A percentile compares a stretch with the other conserved stretches of the same genome.
Conservation (phyloP, 164 flowering plant species). For the Chimonanthus praecox region DNA sequence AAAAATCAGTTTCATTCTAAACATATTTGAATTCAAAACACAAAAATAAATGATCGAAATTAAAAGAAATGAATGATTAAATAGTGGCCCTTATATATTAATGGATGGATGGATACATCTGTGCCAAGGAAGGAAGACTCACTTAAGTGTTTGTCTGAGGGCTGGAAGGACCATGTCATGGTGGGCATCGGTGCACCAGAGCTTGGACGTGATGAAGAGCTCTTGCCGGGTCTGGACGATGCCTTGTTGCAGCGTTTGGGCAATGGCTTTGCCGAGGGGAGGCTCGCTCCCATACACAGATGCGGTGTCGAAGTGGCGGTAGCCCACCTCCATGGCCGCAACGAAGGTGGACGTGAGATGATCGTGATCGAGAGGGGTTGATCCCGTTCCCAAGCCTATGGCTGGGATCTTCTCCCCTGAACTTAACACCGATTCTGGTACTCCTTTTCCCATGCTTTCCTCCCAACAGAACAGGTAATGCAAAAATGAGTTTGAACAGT, state of each 20-base stretch:
- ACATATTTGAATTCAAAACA: no score
- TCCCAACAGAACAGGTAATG: not conserved
- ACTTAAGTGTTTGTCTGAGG: conserved; percentile 26
- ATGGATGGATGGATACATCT: no score
- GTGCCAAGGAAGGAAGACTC: not conserved
- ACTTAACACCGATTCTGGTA: conserved; percentile 12
- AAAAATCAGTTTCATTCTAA: no score
- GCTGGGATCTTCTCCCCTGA: conserved; percentile 20
- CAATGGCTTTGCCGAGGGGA: conserved; percentile 29
- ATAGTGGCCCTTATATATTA: no score
- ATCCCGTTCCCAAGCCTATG: conserved; percentile 19
- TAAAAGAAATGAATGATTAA: no score
- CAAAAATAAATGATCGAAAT: no score
- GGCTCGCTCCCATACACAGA: conserved; percentile 22
- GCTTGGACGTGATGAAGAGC: conserved; percentile 37
- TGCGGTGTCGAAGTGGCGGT: conserved; percentile 36
- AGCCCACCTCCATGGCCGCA: conserved; percentile 26
- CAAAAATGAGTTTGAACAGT: no score
- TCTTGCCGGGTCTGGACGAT: conserved; percentile 24
- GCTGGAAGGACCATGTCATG: conserved; percentile 30
- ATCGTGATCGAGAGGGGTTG: not conserved
- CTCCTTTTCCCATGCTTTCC: not conserved
- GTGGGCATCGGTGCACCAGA: conserved; percentile 24
- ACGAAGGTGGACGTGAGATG: conserved; percentile 6
- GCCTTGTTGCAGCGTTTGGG: conserved; percentile 21